Conservation (phyloP, 1,139 yeast species). For the Trichomonascaceae sp. region DNA sequence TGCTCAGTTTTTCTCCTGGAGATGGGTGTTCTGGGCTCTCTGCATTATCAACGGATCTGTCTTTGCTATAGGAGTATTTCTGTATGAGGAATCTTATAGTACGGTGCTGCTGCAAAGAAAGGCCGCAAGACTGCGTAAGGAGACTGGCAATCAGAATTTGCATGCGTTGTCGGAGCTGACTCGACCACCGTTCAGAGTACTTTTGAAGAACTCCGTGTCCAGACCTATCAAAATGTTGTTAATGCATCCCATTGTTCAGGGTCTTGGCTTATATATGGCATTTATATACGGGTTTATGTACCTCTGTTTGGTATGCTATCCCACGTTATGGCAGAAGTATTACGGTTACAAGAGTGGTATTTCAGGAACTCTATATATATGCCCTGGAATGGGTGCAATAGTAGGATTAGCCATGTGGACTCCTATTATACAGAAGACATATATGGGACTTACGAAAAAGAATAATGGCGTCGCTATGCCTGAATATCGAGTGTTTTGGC, state of each 20-base stretch:
- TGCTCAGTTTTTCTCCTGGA: slow-evolving; percentile 44
- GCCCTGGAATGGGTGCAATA: slow-evolving; percentile 48
- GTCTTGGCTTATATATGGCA: slow-evolving; percentile 57
- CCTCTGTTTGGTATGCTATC: slow-evolving; percentile 54
- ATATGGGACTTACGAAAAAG: slow-evolving; percentile 32
- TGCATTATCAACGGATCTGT: slow-evolving; percentile 49
- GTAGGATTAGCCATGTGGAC: slow-evolving; percentile 46
- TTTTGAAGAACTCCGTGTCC: slow-evolving; percentile 33
- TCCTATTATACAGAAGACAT: slow-evolving; percentile 36
- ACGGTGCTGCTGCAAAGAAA: slow-evolving; percentile 47
- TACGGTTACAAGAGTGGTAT: slow-evolving; percentile 48
- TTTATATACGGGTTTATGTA: slow-evolving; percentile 60
- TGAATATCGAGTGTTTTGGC: slow-evolving; percentile 47
- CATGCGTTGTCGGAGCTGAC: slow-evolving; percentile 53
- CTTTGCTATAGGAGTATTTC: slow-evolving; percentile 40
- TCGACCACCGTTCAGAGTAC: slow-evolving; percentile 18
- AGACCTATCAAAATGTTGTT: slow-evolving; percentile 50
- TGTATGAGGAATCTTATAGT: slow-evolving; percentile 52
- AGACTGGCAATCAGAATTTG: slow-evolving; percentile 50
- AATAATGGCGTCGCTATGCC: slow-evolving; percentile 54
- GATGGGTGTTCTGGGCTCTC: slow-evolving; percentile 59
- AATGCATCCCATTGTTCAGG: slow-evolving; percentile 58
- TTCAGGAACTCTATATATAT: slow-evolving; percentile 52
- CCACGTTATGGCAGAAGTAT: slow-evolving; percentile 41
- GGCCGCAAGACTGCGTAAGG: slow-evolving; percentile 41